A percentile compares a stretch with the other conserved stretches of the same genome.
phyloP scores from a whole-genome alignment of 495 filamentous ascomycete species.

The Cudoniella acicularis region DNA sequence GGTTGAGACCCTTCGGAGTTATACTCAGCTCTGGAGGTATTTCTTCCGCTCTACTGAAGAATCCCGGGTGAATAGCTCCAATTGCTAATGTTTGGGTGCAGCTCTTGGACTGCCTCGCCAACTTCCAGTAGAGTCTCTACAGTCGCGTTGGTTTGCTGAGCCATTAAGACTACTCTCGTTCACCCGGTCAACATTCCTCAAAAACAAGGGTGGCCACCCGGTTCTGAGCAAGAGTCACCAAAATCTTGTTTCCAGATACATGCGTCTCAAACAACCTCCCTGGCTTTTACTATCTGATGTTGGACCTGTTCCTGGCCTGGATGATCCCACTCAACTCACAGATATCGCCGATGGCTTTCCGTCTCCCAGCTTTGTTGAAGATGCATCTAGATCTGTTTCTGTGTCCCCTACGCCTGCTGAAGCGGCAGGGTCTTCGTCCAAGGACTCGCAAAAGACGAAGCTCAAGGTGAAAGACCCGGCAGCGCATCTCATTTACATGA shows the following conservation, averaged over 20 bases:
- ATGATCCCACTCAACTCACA: slow-evolving; percentile 32
- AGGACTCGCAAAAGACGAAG: slow-evolving; percentile 25
- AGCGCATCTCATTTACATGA: slow-evolving; percentile 75
- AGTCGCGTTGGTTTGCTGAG: slow-evolving; percentile 91
- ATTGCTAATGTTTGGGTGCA: slow-evolving; percentile 14
- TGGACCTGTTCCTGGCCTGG: slow-evolving; percentile 58
- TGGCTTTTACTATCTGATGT: slow-evolving; percentile 81
- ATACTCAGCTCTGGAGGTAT: slow-evolving; percentile 30
- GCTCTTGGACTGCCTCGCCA: slow-evolving; percentile 77
- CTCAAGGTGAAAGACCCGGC: slow-evolving; percentile 27
- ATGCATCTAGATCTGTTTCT: slow-evolving; percentile 30
- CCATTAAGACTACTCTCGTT: slow-evolving; percentile 79
- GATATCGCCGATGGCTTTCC: slow-evolving; percentile 32
- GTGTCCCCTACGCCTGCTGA: slow-evolving; percentile 68
- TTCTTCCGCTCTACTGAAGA: slow-evolving; percentile 15
- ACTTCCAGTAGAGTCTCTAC: slow-evolving; percentile 67
- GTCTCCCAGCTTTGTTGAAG: slow-evolving; percentile 36
- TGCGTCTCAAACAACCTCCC: slow-evolving; percentile 73
- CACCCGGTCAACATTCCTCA: slow-evolving; percentile 61
- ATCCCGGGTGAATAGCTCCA: not conserved
- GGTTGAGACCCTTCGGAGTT: slow-evolving; percentile 23
- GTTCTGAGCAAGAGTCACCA: slow-evolving; percentile 82
- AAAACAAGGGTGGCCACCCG: slow-evolving; percentile 76
- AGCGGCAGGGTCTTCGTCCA: slow-evolving; percentile 40
- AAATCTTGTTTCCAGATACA: slow-evolving; percentile 71